phyloP scores from a whole-genome alignment of 2,329 filamentous ascomycete genomes.

The Colletotrichum musae region DNA sequence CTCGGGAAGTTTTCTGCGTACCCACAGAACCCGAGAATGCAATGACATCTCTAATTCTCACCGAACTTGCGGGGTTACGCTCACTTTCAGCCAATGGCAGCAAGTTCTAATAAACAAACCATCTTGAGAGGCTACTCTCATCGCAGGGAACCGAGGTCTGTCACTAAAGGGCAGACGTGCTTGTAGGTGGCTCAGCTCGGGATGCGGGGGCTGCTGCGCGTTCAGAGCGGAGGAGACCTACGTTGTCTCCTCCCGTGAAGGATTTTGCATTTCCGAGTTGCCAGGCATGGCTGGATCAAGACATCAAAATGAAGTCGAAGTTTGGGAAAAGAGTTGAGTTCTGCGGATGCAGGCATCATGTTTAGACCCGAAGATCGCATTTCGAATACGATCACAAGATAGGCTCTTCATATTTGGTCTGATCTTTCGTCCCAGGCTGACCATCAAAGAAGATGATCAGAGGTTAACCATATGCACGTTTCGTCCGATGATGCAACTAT shows the following conservation, averaged over 20 bases:
- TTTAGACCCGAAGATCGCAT: too few relatives aligned
- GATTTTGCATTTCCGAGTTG: not conserved
- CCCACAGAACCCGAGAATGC: too few relatives aligned
- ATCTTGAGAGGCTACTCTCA: not conserved
- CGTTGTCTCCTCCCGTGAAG: too few relatives aligned
- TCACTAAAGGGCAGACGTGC: not conserved
- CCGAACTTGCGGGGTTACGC: not conserved
- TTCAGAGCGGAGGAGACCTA: not conserved
- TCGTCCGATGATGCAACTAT: too few relatives aligned
- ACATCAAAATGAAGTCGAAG: not conserved
- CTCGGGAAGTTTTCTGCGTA: not conserved
- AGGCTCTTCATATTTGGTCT: too few relatives aligned
- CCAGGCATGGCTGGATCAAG: not conserved
- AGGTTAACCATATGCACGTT: too few relatives aligned
- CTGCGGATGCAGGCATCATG: too few relatives aligned
- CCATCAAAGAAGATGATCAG: too few relatives aligned
- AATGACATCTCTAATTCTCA: not conserved
- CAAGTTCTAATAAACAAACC: not conserved
- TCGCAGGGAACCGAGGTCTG: constrained; percentile 1
- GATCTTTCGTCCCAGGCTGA: too few relatives aligned
- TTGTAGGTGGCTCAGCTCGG: constrained; percentile 12
- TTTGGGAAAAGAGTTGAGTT: too few relatives aligned
- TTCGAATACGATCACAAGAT: too few relatives aligned
- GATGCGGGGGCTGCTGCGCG: constrained; percentile 20
- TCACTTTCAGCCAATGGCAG: not conserved